Base-by-base conservation (phyloP, 164 flowering plant genomes). In the Saururus chinensis region DNA sequence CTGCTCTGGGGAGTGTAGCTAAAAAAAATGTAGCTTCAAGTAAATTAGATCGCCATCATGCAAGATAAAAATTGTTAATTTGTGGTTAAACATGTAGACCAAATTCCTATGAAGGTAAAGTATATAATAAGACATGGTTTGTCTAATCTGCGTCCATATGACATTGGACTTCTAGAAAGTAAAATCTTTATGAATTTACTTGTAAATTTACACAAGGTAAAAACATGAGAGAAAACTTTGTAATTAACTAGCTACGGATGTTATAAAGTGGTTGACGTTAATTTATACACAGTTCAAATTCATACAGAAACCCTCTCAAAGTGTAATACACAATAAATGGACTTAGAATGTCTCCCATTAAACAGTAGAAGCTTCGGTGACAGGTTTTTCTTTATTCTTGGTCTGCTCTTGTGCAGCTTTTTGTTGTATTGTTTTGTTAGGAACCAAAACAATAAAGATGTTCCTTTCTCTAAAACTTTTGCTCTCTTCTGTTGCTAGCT, bases 401-500 rank as follows among this genome's bases (percentile, higher is more conserved):
- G 84, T 78, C 19, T 81, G 78, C 53, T 86, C 96, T 71, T 71
- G 82, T 23, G 19, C 7, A 59, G 77, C 53, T 75, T 80, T 87
- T 69, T 78, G 90, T 63, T 64, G 59, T 72, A 77, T 57, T 24
- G 76, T 75, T 71, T 88, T 88, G 63, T 85, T 89, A 26, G 96
- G 96, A 58, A 85, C 74, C 77, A 92, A 71, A 60, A 81, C 68
- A 14, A 92, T 74, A 64, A 65, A 80, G 16, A 89, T 73, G 65
- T 84, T 84, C 69, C 85, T 75, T 19, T 88, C 95, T 8, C 76
- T 70, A 61, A 89, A 85, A 75, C 65, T 86, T 75, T 84, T 85
- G 75, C 68, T 72, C 71, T 92, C 96, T 80, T 87, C 92, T 0
- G 72, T 73, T 19, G 87, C 96, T 60, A 88, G 82, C 96, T 92